phyloP scores from a whole-genome alignment of 345 rosid genomes.

The Ricinus communis region DNA sequence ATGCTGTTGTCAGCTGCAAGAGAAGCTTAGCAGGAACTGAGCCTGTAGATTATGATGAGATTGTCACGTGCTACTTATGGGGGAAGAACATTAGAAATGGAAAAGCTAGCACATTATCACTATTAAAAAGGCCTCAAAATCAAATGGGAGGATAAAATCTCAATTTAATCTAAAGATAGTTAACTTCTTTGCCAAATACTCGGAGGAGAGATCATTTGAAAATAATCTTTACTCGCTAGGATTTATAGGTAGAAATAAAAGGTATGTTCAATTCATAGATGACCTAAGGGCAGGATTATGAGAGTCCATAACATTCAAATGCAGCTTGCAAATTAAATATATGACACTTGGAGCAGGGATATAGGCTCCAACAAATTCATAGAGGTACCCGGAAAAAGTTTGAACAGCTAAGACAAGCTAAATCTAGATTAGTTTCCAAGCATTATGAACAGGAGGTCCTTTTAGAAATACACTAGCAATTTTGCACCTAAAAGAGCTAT shows the following conservation, averaged over 20 bases:
- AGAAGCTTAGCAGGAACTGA: slow-evolving; percentile 73
- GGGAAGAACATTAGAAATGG: not conserved
- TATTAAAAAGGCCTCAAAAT: not conserved
- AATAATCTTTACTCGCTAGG: no score
- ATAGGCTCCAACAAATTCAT: no score
- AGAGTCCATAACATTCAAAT: not conserved
- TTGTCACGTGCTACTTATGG: not conserved
- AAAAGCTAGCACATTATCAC: not conserved
- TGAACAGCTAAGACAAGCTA: not conserved
- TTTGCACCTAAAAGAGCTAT: no score
- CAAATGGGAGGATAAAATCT: not conserved
- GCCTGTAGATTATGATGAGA: slow-evolving; percentile 42
- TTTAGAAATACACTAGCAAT: not conserved
- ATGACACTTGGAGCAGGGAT: not conserved
- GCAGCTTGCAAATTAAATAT: not conserved
- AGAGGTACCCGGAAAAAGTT: not conserved
- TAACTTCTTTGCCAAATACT: no score
- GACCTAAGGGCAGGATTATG: not conserved
- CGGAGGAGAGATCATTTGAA: no score
- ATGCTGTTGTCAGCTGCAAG: slow-evolving; percentile 65
- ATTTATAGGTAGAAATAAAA: no score
- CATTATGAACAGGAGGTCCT: not conserved
- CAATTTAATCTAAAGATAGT: not conserved
- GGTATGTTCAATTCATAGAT: not conserved
- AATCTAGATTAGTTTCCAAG: not conserved